phyloP scores from a whole-genome alignment of 768 basidiomycete genomes.

The Tylopilus rubrobrunneus region DNA sequence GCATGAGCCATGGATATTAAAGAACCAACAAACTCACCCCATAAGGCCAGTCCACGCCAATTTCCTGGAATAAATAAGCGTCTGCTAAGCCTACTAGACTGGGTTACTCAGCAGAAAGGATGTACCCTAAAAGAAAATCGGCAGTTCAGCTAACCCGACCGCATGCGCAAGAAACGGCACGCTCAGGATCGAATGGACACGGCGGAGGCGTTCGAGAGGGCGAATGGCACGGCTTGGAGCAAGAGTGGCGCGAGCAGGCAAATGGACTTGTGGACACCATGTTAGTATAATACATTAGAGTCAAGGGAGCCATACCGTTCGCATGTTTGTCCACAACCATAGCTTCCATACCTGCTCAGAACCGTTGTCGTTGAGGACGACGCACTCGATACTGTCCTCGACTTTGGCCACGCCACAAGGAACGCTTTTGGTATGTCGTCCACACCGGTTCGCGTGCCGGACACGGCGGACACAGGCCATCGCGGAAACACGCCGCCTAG shows the following conservation, averaged over 20 bases:
- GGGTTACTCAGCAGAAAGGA: neutral
- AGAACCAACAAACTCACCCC: constrained; percentile 9
- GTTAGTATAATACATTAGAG: neutral
- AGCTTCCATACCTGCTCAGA: constrained; percentile 54
- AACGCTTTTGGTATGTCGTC: constrained; percentile 54
- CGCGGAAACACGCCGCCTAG: constrained; percentile 76
- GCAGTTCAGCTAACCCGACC: too few relatives aligned
- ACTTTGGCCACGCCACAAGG: constrained; percentile 63
- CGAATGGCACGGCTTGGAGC: constrained; percentile 74
- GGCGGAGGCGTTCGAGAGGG: constrained; percentile 50
- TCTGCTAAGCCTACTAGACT: neutral
- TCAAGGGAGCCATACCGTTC: constrained; percentile 39
- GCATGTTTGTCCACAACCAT: constrained; percentile 59
- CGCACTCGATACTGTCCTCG: constrained; percentile 35
- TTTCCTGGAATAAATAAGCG: constrained; percentile 16
- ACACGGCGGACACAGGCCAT: constrained; percentile 71
- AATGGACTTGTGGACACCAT: constrained; percentile 45
- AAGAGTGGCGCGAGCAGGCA: constrained; percentile 75
- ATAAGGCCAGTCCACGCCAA: constrained; percentile 28
- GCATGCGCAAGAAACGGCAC: constrained; percentile 78
- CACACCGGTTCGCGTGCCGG: constrained; percentile 54
- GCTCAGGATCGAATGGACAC: constrained; percentile 72
- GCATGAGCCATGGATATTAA: neutral
- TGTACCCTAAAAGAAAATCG: constrained; percentile 21
- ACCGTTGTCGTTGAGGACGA: constrained; percentile 26